Percentiles rank a stretch among this genome's conserved stretches.
These are phyloP conservation scores for Arctium lappa DNA, from an alignment of 129 eudicot species.

Conservation along the genomic window DNA sequence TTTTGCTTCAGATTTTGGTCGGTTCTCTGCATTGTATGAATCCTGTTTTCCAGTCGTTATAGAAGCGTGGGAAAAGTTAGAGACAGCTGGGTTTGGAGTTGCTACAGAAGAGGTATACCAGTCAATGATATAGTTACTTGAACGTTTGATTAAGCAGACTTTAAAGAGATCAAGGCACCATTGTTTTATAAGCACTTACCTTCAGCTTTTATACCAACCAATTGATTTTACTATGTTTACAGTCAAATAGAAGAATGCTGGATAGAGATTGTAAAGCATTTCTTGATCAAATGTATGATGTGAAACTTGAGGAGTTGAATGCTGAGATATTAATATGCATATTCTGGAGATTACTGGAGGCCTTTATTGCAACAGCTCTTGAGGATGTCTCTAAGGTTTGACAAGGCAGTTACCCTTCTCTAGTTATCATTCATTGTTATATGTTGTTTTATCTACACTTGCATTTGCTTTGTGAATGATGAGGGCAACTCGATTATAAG, in stretches of 20 bases:
- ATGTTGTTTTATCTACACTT: neutral
- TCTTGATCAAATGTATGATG: slow-evolving; percentile 43
- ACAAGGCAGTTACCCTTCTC: neutral
- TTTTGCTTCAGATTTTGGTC: slow-evolving; percentile 43
- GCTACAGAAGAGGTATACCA: slow-evolving; percentile 51
- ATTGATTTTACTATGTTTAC: slow-evolving; percentile 9
- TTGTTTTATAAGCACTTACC: neutral
- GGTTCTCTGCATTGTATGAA: slow-evolving; percentile 42
- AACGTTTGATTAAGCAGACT: neutral
- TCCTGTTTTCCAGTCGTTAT: slow-evolving; percentile 43
- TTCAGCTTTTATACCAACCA: slow-evolving; percentile 1
- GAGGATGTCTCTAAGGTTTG: slow-evolving; percentile 48
- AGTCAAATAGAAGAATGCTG: slow-evolving; percentile 43
- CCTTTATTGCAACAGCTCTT: slow-evolving; percentile 41
- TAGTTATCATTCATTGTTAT: neutral
- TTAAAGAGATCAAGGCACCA: neutral
- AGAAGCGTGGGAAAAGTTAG: slow-evolving; percentile 58
- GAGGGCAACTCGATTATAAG: neutral
- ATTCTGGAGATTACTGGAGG: slow-evolving; percentile 66
- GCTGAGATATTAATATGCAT: slow-evolving; percentile 52
- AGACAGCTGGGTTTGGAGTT: slow-evolving; percentile 34
- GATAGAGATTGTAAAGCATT: slow-evolving; percentile 57
- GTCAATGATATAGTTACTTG: slow-evolving; percentile 11
- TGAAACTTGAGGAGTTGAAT: slow-evolving; percentile 49
- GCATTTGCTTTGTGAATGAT: neutral